These are phyloP conservation scores for Fonsecaea monophora DNA, from an alignment of 2,329 filamentous ascomycete species.

Conservation along the genomic window DNA sequence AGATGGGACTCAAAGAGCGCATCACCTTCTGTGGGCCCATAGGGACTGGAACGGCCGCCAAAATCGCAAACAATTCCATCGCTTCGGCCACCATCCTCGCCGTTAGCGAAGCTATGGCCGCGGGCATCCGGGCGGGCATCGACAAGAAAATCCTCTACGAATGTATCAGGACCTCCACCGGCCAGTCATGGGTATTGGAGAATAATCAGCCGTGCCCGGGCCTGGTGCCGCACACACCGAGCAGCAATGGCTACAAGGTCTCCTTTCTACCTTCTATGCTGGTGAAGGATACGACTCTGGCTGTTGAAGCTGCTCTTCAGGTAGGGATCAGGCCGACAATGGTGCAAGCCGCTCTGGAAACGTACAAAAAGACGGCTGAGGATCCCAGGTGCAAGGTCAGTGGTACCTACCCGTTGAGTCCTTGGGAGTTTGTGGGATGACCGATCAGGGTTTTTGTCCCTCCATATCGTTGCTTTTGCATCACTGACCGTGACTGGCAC, in stretches of 20 bases:
- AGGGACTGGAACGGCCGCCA: not conserved
- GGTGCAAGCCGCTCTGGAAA: constrained; percentile 14
- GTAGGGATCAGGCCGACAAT: constrained; percentile 10
- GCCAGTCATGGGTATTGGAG: constrained; percentile 21
- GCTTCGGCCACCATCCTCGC: not conserved
- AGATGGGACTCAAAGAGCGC: not conserved
- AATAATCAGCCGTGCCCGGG: constrained; percentile 17
- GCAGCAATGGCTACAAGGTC: constrained; percentile 11
- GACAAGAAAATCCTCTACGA: constrained; percentile 47
- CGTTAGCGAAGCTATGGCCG: constrained; percentile 51
- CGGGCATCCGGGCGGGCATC: constrained; percentile 58
- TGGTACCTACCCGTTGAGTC: too few species aligned
- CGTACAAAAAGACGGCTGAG: constrained; percentile 15
- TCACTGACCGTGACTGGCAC: too few species aligned
- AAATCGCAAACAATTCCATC: constrained; percentile 5
- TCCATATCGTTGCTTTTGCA: too few species aligned
- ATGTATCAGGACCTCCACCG: constrained; percentile 16
- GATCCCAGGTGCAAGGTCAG: constrained; percentile 6
- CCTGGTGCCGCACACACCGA: constrained; percentile 2
- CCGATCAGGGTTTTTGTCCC: too few species aligned
- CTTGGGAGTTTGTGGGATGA: too few species aligned
- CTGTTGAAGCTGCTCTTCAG: not conserved
- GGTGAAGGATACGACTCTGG: not conserved
- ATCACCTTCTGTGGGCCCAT: not conserved
- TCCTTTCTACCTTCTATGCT: not conserved